phyloP scores from a whole-genome alignment of 805 yeast species.

The Scheffersomyces stipitis region DNA sequence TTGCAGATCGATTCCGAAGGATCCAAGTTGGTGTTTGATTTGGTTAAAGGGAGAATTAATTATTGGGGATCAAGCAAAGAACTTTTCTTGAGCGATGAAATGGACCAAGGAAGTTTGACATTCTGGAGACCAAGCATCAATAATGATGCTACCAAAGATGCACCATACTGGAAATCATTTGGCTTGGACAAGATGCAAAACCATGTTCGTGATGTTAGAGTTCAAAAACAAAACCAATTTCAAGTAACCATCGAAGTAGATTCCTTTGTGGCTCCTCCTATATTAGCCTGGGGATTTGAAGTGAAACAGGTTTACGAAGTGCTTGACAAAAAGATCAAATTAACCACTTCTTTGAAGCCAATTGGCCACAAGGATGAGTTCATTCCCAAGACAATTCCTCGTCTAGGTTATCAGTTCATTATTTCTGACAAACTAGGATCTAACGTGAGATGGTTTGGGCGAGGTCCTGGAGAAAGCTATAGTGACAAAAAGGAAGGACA shows the following conservation, averaged over 20 bases:
- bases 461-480: constrained; percentile 36
- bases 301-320: constrained; percentile 8
- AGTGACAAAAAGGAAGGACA: constrained; percentile 27
- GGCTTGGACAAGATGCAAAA: constrained; percentile 19
- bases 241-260: constrained; percentile 10
- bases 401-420: constrained; percentile 31
- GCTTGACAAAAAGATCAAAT: constrained; percentile 4
- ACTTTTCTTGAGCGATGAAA: constrained; percentile 1
- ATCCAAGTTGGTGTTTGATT: constrained; percentile 4
- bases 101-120: constrained; percentile 8
- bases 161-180: constrained; percentile 24
- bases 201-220: constrained; percentile 4
- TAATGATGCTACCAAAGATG: constrained; percentile 19
- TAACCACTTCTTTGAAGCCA: constrained; percentile 6
- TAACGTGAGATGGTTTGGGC: constrained; percentile 29
- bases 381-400: constrained; percentile 26
- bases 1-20: background rate
- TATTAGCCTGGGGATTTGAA: constrained; percentile 24
- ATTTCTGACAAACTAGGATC: constrained; percentile 14
- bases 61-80: constrained; percentile 7
- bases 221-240: constrained; percentile 2
- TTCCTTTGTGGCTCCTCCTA: constrained; percentile 19
- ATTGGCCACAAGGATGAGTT: constrained; percentile 1
- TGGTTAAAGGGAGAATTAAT: constrained; percentile 9
- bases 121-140: constrained; percentile 34